Evolutionary conservation across 2,329 filamentous ascomycete genomes (phyloP).

Genomic region (Diplodia sapinea): DNA sequence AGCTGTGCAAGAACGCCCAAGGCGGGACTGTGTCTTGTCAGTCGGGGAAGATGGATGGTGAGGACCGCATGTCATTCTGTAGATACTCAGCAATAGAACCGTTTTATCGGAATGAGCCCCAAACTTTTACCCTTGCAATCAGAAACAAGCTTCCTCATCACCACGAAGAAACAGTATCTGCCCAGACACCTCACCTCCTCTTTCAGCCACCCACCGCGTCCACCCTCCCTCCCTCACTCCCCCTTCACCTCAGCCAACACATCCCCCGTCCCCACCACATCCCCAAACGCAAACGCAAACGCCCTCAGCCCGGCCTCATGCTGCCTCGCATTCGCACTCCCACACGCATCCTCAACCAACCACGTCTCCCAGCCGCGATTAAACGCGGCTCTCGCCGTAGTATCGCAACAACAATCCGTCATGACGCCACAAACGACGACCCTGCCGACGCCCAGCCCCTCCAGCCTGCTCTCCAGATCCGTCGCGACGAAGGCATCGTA

Average conservation of each 20-base stretch:
- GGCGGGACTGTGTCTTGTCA: neutral
- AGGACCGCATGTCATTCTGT: too few species aligned
- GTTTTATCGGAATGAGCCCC: too few species aligned
- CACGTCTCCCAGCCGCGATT: constrained; percentile 52
- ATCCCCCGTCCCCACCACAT: constrained; percentile 42
- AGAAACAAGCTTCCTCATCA: too few species aligned
- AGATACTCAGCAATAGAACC: too few species aligned
- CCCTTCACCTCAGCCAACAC: constrained; percentile 35
- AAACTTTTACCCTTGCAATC: too few species aligned
- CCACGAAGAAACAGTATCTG: too few species aligned
- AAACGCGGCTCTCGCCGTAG: constrained; percentile 48
- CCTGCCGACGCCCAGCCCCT: constrained; percentile 39
- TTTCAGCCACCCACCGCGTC: too few species aligned
- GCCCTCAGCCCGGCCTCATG: constrained; percentile 43
- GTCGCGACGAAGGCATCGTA: constrained; percentile 50
- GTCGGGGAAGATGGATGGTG: too few species aligned
- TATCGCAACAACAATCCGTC: constrained; percentile 53
- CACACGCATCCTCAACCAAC: constrained; percentile 49
- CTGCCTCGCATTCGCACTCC: constrained; percentile 44
- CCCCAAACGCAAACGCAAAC: constrained; percentile 48
- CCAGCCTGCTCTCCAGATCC: constrained; percentile 39
- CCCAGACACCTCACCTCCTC: too few species aligned
- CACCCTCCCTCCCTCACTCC: neutral
- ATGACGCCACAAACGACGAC: constrained; percentile 51
- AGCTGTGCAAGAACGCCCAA: constrained; percentile 32